Evolutionary conservation across 73 alveolate genomes (phyloP).

Genomic region (Stentor roeselii): DNA sequence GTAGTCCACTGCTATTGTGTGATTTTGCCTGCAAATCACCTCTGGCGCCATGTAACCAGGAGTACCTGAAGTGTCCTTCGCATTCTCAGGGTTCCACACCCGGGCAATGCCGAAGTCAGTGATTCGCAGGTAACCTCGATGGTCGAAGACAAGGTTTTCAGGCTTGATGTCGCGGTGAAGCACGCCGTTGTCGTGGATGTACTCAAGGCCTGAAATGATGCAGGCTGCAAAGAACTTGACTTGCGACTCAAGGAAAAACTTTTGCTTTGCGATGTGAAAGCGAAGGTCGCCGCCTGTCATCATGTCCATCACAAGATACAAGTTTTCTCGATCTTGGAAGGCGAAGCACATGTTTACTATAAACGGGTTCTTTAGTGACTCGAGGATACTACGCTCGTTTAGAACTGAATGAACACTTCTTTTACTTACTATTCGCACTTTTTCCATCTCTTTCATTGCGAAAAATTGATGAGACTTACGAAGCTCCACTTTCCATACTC

Average conservation of each 20-base stretch:
- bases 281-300: conserved; percentile 69
- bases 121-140: conserved; percentile 65
- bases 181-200: conserved; percentile 54
- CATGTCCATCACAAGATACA: conserved; percentile 76
- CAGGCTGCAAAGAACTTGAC: conserved; percentile 57
- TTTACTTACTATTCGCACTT: conserved; percentile 67
- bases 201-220: conserved; percentile 46
- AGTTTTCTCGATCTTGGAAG: conserved; percentile 71
- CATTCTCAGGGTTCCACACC: conserved; percentile 85
- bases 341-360: conserved; percentile 79
- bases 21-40: conserved; percentile 83
- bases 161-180: conserved; percentile 74
- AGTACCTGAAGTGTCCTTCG: conserved; percentile 90
- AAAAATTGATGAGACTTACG: conserved; percentile 57
- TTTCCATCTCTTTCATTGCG: conserved; percentile 79
- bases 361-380: conserved; percentile 69
- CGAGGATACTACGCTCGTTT: conserved; percentile 64
- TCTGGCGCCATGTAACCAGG: conserved; percentile 96
- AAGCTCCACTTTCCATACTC: conserved; percentile 55
- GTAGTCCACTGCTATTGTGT: conserved; percentile 53
- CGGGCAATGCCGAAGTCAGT: conserved; percentile 94
- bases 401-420: conserved; percentile 62
- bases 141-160: conserved; percentile 61
- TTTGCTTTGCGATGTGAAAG: conserved; percentile 36
- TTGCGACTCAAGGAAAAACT: conserved; percentile 38